phyloP scores from a whole-genome alignment of 352 stramenopile species.

The Lagenidium giganteum region DNA sequence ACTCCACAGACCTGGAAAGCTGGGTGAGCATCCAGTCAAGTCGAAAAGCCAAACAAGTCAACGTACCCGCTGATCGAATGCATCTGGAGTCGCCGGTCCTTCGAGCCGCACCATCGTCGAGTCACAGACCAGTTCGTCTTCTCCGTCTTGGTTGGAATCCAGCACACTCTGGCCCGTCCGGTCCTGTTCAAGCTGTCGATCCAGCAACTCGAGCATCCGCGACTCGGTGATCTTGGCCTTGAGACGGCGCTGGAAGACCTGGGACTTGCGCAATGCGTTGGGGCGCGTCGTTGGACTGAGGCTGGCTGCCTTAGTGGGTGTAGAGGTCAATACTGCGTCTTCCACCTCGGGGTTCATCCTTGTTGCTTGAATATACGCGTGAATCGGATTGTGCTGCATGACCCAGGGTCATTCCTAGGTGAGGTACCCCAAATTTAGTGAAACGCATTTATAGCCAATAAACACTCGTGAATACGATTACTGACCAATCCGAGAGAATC shows the following conservation, averaged over 20 bases:
- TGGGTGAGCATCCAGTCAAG: not conserved
- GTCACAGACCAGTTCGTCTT: constrained; percentile 70
- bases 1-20: constrained; percentile 23
- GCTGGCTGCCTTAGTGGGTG: too few species aligned
- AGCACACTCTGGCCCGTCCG: not conserved
- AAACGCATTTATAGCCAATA: constrained; percentile 3
- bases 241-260: constrained; percentile 46
- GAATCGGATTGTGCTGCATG: too few species aligned
- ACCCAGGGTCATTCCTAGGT: too few species aligned
- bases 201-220: constrained; percentile 61
- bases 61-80: constrained; percentile 26
- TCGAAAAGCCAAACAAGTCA: not conserved
- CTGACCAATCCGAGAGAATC: not conserved
- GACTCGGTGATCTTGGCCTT: constrained; percentile 63
- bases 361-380: too few species aligned
- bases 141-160: constrained; percentile 29
- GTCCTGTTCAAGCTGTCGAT: constrained; percentile 27
- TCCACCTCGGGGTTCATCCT: constrained; percentile 25
- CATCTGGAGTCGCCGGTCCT: constrained; percentile 3
- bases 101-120: constrained; percentile 63
- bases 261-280: constrained; percentile 15
- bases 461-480: constrained; percentile 2
- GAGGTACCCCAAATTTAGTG: too few species aligned
- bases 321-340: too few species aligned
- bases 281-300: too few species aligned